Evolutionary conservation across 257 asterid species (phyloP).

Genomic region (Thymus mandschuricus): DNA sequence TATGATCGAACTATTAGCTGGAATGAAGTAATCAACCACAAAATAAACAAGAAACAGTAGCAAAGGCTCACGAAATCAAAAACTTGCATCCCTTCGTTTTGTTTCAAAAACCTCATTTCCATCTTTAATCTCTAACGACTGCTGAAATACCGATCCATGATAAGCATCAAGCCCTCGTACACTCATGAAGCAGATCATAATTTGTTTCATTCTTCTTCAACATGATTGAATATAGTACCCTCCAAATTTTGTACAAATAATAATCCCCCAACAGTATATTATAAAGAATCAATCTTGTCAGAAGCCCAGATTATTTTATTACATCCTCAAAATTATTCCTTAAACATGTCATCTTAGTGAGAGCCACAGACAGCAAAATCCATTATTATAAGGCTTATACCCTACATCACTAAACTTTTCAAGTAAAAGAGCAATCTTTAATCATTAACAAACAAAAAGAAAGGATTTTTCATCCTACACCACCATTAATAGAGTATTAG

Average conservation of each 20-base stretch:
- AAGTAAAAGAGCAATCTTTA: background rate
- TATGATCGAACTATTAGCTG: background rate
- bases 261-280: background rate
- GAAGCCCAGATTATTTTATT: slow-evolving; percentile 2
- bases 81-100: slow-evolving; percentile 8
- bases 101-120: background rate
- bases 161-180: background rate
- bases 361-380: slow-evolving; percentile 1
- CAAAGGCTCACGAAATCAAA: background rate
- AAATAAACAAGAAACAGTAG: background rate
- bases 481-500: background rate
- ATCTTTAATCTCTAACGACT: background rate
- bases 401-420: slow-evolving; percentile 23
- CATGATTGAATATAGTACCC: background rate
- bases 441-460: slow-evolving; percentile 8
- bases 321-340: background rate
- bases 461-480: background rate
- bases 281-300: slow-evolving; percentile 1
- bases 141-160: background rate
- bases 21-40: slow-evolving; percentile 7
- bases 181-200: no score
- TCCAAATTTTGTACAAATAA: background rate
- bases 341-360: slow-evolving; percentile 5
- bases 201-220: no score
- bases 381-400: slow-evolving; percentile 8